A percentile compares a stretch with the other conserved stretches of the same genome.
These are phyloP conservation scores for Fusarium chlamydosporum DNA, from an alignment of 2,329 filamentous ascomycete species.

Conservation along the genomic window DNA sequence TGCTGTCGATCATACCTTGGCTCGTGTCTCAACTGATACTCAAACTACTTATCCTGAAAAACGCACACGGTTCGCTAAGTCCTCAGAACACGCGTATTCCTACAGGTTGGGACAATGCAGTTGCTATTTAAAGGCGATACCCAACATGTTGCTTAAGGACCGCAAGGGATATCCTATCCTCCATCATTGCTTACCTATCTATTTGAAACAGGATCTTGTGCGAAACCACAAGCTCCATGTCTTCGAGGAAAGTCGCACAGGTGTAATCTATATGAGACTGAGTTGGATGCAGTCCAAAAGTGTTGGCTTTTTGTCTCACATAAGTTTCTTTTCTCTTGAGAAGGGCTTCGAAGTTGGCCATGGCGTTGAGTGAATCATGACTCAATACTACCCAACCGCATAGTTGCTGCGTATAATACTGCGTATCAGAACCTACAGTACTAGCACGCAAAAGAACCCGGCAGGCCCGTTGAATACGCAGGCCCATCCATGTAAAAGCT, in stretches of 20 bases:
- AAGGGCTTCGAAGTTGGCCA: not conserved
- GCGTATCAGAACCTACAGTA: not conserved
- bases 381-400: not conserved
- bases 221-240: constrained; percentile 10
- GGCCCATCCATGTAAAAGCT: not conserved
- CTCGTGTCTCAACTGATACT: constrained; percentile 10
- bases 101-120: not conserved
- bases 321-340: not conserved
- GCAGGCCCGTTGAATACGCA: not conserved
- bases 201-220: constrained; percentile 16
- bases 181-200: not conserved
- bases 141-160: not conserved
- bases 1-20: constrained; percentile 5
- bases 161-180: constrained; percentile 11
- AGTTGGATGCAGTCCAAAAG: not conserved
- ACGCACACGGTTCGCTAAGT: not conserved
- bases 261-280: constrained; percentile 11
- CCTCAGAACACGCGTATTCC: not conserved
- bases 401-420: not conserved
- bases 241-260: constrained; percentile 2
- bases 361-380: not conserved
- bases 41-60: not conserved
- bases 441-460: not conserved
- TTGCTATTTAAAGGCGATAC: not conserved
- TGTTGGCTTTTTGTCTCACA: not conserved